These are phyloP conservation scores for Solanum dulcamara DNA, from an alignment of 257 asterid species.

Conservation along the genomic window DNA sequence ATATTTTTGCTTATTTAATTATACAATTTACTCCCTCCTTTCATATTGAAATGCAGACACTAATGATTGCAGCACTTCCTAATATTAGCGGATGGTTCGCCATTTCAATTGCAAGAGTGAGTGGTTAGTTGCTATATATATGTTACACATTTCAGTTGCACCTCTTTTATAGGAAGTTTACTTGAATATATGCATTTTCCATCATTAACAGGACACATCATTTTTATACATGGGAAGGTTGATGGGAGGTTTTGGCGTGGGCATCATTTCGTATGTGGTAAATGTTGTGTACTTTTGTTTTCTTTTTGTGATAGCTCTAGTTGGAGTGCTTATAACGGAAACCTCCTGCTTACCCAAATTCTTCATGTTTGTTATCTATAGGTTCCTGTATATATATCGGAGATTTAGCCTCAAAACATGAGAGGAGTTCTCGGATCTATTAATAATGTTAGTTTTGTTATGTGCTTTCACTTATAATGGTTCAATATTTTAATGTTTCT, in stretches of 20 bases:
- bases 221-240: conserved; percentile 89
- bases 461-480: neutral
- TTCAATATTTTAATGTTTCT: neutral
- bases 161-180: neutral
- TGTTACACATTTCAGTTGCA: neutral
- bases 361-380: conserved; percentile 7
- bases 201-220: conserved; percentile 45
- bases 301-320: neutral
- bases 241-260: conserved; percentile 81
- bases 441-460: conserved; percentile 47
- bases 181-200: neutral
- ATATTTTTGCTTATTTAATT: neutral
- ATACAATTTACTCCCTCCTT: neutral
- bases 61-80: conserved; percentile 77
- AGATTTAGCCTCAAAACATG: conserved; percentile 78
- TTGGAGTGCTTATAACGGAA: neutral
- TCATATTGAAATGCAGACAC: conserved; percentile 42
- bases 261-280: conserved; percentile 87
- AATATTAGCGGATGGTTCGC: conserved; percentile 81
- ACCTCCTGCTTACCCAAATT: neutral
- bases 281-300: neutral
- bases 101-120: conserved; percentile 73
- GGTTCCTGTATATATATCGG: conserved; percentile 93
- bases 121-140: neutral
- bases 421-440: conserved; percentile 86